Evolutionary conservation across 2,329 filamentous ascomycete species (phyloP).

Genomic region (Talaromyces marneffei): DNA sequence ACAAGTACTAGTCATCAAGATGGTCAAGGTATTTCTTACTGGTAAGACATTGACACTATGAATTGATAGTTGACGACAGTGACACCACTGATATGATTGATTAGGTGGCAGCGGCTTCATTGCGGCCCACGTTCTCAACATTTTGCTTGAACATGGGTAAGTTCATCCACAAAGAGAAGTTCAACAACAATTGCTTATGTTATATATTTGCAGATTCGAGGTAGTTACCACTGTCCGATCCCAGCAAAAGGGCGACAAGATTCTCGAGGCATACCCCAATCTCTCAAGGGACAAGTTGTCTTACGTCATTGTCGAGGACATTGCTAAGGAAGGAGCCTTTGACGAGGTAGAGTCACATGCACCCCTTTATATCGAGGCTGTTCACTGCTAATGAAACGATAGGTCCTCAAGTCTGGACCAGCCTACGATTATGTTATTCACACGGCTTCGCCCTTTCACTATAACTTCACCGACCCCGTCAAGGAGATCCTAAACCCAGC

Average conservation of each 20-base stretch:
- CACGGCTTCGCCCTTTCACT: slow-evolving; percentile 68
- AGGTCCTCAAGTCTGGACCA: slow-evolving; percentile 54
- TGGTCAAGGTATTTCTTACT: slow-evolving; percentile 37
- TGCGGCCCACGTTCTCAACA: slow-evolving; percentile 58
- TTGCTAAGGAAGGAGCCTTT: slow-evolving; percentile 65
- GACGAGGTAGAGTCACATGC: slow-evolving; percentile 41
- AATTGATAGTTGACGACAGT: neutral
- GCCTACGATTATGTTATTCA: slow-evolving; percentile 70
- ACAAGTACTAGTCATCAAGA: slow-evolving; percentile 17
- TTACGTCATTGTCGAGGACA: slow-evolving; percentile 65
- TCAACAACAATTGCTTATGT: neutral
- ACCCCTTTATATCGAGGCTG: neutral
- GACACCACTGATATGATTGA: neutral
- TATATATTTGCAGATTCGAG: slow-evolving; percentile 46
- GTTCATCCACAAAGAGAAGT: slow-evolving; percentile 6
- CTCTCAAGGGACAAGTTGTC: slow-evolving; percentile 53
- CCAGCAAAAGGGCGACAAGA: slow-evolving; percentile 56
- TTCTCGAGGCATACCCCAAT: slow-evolving; percentile 49
- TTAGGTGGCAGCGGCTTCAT: slow-evolving; percentile 59
- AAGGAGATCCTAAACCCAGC: slow-evolving; percentile 57
- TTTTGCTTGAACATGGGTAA: slow-evolving; percentile 49
- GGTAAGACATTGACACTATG: slow-evolving; percentile 21
- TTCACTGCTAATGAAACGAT: slow-evolving; percentile 9
- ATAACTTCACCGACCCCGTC: slow-evolving; percentile 64
- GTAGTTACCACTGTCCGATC: slow-evolving; percentile 60